Conservation (phyloP, 371 early-diverging fungal species). For the Mucor indicus region DNA sequence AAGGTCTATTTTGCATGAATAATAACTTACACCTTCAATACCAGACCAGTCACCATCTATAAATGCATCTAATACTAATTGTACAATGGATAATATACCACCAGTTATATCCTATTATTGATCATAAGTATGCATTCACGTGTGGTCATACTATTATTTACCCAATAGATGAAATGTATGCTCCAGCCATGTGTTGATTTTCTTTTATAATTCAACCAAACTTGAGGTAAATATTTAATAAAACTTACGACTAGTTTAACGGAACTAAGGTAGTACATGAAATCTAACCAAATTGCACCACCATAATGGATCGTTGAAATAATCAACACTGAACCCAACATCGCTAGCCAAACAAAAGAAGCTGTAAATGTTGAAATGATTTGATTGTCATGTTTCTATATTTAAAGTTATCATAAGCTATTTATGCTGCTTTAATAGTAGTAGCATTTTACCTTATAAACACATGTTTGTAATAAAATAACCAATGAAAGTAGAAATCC, state of each 20-base stretch:
- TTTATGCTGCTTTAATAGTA: background rate
- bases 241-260: slow-evolving; percentile 69
- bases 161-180: slow-evolving; percentile 75
- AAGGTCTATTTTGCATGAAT: background rate
- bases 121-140: no score
- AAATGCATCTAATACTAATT: slow-evolving; percentile 72
- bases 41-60: slow-evolving; percentile 59
- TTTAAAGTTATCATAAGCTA: background rate
- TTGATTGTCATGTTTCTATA: slow-evolving; percentile 37
- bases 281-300: slow-evolving; percentile 42
- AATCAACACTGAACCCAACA: slow-evolving; percentile 33
- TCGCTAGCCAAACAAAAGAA: slow-evolving; percentile 31
- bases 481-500: slow-evolving; percentile 61
- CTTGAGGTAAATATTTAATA: slow-evolving; percentile 85
- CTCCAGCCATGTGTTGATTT: slow-evolving; percentile 86
- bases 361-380: slow-evolving; percentile 35
- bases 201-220: slow-evolving; percentile 65
- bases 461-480: slow-evolving; percentile 61
- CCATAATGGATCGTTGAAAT: slow-evolving; percentile 29
- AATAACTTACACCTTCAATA: slow-evolving; percentile 47
- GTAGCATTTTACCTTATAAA: slow-evolving; percentile 58
- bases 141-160: slow-evolving; percentile 2
- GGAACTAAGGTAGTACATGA: slow-evolving; percentile 65
- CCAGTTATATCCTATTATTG: slow-evolving; percentile 82
- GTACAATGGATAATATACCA: slow-evolving; percentile 70